Base-by-base conservation (phyloP, 2,329 filamentous ascomycete genomes). In the Aspergillus floridensis region DNA sequence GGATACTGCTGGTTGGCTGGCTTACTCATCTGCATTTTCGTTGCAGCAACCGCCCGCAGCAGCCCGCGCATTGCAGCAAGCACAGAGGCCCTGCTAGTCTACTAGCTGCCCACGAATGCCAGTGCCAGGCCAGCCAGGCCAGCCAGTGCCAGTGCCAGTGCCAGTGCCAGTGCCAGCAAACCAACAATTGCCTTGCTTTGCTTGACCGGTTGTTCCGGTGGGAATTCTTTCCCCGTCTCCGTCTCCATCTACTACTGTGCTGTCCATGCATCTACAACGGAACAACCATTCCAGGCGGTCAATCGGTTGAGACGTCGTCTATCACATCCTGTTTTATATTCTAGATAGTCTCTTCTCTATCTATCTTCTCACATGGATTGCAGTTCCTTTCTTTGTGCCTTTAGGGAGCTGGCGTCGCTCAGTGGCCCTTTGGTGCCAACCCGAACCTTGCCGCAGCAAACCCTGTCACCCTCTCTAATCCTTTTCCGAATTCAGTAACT, bases 11-110 rank as follows among this genome's bases (percentile, higher is more conserved):
- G 56, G 67, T 68, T 67, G 63, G 59, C 60, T 53, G 62, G 68
- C 72, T 75, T 69, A 68, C 62, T 74, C 71, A 75, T 65, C 49
- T 53, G 48, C 59, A 62, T 67, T 70, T 73, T 74, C 67, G 72
- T 74, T 70, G 70, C 68, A 68, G 70, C 70, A 73, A 72, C 70
- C 65, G 55, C 32, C 59, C 57, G 52, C 47, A 61, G 29, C 32
- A 29, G 26, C 26, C 26, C 26, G 12, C 38, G 38, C 38, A 44
- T n/a, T 44, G 16, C 38, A 44, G 38, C 38, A 47, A 48, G 26
- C 26, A 29, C 26, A 29, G 26, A 29, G 56, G 47, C 31, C 49
- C 52, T 59, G 62, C 48, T 56, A 46, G 31, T 22, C 51, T 11
- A 12, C 26, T 51, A 31, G 12, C 50, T 38, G 38, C 16, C 11